These are phyloP conservation scores for Candida labiduridarum DNA, from an alignment of 1,139 yeast genomes.

Conservation along the genomic window DNA sequence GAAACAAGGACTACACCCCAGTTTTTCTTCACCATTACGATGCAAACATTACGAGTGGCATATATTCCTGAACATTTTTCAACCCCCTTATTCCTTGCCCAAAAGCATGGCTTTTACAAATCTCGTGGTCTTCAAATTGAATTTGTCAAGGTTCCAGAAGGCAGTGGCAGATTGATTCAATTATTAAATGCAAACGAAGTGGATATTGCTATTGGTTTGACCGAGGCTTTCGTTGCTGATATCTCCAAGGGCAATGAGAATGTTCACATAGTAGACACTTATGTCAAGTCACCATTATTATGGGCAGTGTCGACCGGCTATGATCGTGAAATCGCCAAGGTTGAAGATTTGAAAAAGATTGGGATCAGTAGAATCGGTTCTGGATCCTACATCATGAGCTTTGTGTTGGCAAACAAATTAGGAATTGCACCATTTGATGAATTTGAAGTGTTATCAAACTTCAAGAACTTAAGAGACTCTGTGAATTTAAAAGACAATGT, in stretches of 20 bases:
- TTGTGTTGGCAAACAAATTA: constrained; percentile 66
- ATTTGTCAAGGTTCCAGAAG: constrained; percentile 77
- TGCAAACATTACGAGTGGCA: constrained; percentile 54
- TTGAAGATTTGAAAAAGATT: constrained; percentile 58
- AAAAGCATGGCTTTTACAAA: constrained; percentile 56
- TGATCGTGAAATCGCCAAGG: constrained; percentile 48
- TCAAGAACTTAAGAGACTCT: constrained; percentile 74
- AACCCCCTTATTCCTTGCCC: constrained; percentile 80
- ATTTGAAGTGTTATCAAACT: constrained; percentile 65
- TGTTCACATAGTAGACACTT: constrained; percentile 75
- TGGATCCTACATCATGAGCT: constrained; percentile 91
- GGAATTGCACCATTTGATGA: constrained; percentile 50
- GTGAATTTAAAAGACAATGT: constrained; percentile 58
- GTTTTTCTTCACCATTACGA: not conserved
- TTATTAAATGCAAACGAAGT: constrained; percentile 64
- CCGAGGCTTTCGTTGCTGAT: constrained; percentile 89
- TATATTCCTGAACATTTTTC: constrained; percentile 91
- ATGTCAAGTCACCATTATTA: constrained; percentile 81
- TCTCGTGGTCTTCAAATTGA: constrained; percentile 53
- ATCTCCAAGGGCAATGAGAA: constrained; percentile 66
- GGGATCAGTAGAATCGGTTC: constrained; percentile 91
- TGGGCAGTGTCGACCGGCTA: constrained; percentile 89
- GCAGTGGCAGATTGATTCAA: constrained; percentile 85
- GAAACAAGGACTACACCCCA: not conserved
- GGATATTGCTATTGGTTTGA: constrained; percentile 82